Conservation (phyloP, 331 rosid genomes). For the Acacia pycnantha region DNA sequence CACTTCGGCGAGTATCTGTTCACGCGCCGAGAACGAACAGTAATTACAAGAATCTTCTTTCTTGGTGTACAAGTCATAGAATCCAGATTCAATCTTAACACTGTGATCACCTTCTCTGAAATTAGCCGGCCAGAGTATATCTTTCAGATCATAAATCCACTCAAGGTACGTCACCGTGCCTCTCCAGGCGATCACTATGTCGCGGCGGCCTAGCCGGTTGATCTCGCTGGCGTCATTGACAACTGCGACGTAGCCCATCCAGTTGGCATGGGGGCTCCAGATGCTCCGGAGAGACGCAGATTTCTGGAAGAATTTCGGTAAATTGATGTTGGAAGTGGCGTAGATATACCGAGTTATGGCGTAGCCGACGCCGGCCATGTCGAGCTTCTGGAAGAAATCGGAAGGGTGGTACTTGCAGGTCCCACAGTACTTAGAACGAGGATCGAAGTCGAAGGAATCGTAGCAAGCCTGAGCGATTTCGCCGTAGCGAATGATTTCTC, state of each 20-base stretch:
- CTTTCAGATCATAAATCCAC: conserved; percentile 71
- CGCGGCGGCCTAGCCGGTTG: conserved; percentile 61
- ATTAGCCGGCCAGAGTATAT: conserved; percentile 42
- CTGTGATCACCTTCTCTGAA: conserved; percentile 31
- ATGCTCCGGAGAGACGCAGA: conserved; percentile 40
- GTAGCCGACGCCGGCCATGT: conserved; percentile 41
- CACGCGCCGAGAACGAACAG: conserved; percentile 69
- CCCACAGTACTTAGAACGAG: conserved; percentile 74
- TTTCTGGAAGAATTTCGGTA: conserved; percentile 71
- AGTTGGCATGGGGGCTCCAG: conserved; percentile 74
- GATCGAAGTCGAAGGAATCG: conserved; percentile 76
- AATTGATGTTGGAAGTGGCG: conserved; percentile 74
- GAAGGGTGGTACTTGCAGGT: conserved; percentile 63
- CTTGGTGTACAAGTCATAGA: conserved; percentile 62
- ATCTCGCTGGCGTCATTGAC: conserved; percentile 34
- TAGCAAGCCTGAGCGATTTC: conserved; percentile 72
- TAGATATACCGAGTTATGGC: conserved; percentile 61
- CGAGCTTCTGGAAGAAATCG: conserved; percentile 49
- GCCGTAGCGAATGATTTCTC: conserved; percentile 65
- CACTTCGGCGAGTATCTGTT: conserved; percentile 55
- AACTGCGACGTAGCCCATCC: conserved; percentile 78
- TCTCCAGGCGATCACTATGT: conserved; percentile 67
- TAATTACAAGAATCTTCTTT: conserved; percentile 52
- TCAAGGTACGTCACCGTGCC: conserved; percentile 77
- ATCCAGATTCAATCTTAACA: conserved; percentile 66